Evolutionary conservation across 1,284 basidiomycete genomes (phyloP), one percentile per base, ranked within the genome.

Genomic region (Trametes polyzona): DNA sequence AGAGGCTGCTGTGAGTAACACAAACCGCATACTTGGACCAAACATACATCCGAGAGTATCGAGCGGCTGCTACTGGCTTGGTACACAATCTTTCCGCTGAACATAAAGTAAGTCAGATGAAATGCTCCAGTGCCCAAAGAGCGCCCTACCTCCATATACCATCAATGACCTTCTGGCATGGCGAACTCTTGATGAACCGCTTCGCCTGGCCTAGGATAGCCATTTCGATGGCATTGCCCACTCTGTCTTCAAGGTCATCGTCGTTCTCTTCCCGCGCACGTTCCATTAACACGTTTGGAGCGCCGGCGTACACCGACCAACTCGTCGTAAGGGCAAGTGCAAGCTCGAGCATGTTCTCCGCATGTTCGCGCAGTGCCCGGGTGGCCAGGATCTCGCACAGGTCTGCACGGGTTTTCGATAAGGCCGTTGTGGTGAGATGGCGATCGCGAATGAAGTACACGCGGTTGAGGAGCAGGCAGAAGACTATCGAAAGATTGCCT

Each of bases 311-410:
- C 7, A 96, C 85, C 0, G 84, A 83, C 93, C 95, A 98, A 32
- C 86, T 90, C 0, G 92, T 96, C 11, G 95, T 93, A 19, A 95
- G 79, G 1, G 88, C 86, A 5, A 88, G 81, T 1, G 91, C 88
- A 23, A 97, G 83, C 49, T 90, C 84, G 27, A 97, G 80, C 67
- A 88, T 81, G 63, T 85, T 84, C 58, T 89, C 84, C 8, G 86
- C 90, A 70, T 92, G 88, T 64, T 88, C 85, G 48, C 93, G 84
- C 50, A 97, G 83, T 8, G 88, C 81, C 30, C 91, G 84, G 43
- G 87, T 92, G 1, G 95, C 95, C 16, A 98, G 80, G 36, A 97
- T 86, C 74, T 98, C 95, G 72, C 95, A 97, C 30, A 96, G 81
- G 23, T 80, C 76, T 0, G 93, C 92, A 41, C 95, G 83, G 4